Base-by-base conservation (phyloP, 2,329 filamentous ascomycete genomes). In the Penicillium sp. region DNA sequence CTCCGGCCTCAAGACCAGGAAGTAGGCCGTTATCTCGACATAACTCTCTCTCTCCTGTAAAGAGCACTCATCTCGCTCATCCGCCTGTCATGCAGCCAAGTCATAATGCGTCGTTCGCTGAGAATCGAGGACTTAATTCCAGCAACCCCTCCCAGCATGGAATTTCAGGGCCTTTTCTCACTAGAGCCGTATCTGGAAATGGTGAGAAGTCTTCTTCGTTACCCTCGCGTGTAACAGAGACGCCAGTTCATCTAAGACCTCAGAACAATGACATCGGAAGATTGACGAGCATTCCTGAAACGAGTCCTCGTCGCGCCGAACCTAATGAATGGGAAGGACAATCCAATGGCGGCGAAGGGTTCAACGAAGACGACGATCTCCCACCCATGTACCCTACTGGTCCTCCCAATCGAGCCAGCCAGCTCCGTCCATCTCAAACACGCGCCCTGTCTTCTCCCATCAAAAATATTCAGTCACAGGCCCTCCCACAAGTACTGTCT, bases 211-310 rank as follows among this genome's bases (percentile, higher is more conserved):
- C 65, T 6, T 74, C 71, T 6, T 74, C 71, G 10, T 69, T 74
- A 64, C 68, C 67, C 8, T 74, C 72, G 24, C 68, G 65, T 33
- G 63, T 75, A n/a, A 66, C 65, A 18, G 72, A 75, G 56, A 76
- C 73, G 5, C 73, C 73, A 18, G 57, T 72, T 41, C 65, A 68
- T 24, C 61, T 58, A n/a, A 59, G 55, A 12, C 39, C 54, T 52
- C 29, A 63, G 48, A 45, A 53, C 45, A 44, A 51, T 62, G 65
- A 70, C 39, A 61, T 66, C 36, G 55, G 67, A 34, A 64, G 63
- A 23, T 61, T 67, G 29, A 74, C 67, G 6, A 72, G 65, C 45
- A 66, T 73, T 18, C 71, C 71, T 4, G 72, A 74, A 52, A 74
- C 72, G 6, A 74, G 70, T 38, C 69, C 70, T 1, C 64, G 63